phyloP scores from a whole-genome alignment of 2,329 filamentous ascomycete genomes.

The Microcera coccophila region DNA sequence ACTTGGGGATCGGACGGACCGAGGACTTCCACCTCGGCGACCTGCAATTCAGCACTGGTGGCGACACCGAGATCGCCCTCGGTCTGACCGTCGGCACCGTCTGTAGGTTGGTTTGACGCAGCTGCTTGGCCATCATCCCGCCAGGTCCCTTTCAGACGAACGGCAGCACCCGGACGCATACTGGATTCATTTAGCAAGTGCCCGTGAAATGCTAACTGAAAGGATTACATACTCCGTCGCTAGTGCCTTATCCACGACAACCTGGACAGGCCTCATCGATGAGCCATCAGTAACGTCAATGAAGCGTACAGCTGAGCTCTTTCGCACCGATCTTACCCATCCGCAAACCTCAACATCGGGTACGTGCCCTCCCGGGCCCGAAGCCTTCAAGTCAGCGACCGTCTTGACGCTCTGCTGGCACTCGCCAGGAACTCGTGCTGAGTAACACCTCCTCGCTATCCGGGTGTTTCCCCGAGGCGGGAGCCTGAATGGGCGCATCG shows the following conservation, averaged over 20 bases:
- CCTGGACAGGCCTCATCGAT: constrained; percentile 73
- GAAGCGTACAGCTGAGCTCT: constrained; percentile 81
- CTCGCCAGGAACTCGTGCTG: constrained; percentile 30
- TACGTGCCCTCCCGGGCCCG: constrained; percentile 42
- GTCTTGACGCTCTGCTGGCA: constrained; percentile 37
- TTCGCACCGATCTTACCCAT: constrained; percentile 77
- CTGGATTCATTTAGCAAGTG: constrained; percentile 48
- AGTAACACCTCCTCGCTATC: constrained; percentile 27
- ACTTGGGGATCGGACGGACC: constrained; percentile 78
- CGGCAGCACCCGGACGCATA: constrained; percentile 75
- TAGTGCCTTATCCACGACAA: constrained; percentile 67
- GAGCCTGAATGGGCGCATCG: constrained; percentile 13
- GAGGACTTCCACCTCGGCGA: constrained; percentile 63
- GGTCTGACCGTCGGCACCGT: neutral
- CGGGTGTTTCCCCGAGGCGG: constrained; percentile 7
- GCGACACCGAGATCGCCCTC: constrained; percentile 4
- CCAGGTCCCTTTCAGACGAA: constrained; percentile 76
- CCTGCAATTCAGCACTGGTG: constrained; percentile 63
- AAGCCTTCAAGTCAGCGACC: constrained; percentile 55
- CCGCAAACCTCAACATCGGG: constrained; percentile 64
- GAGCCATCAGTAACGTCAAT: constrained; percentile 85
- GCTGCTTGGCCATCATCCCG: constrained; percentile 27
- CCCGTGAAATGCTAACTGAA: neutral
- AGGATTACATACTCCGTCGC: constrained; percentile 62
- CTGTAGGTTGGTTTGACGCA: neutral